Conservation (phyloP, 208 protist species). For the Acanthamoeba healyi region DNA sequence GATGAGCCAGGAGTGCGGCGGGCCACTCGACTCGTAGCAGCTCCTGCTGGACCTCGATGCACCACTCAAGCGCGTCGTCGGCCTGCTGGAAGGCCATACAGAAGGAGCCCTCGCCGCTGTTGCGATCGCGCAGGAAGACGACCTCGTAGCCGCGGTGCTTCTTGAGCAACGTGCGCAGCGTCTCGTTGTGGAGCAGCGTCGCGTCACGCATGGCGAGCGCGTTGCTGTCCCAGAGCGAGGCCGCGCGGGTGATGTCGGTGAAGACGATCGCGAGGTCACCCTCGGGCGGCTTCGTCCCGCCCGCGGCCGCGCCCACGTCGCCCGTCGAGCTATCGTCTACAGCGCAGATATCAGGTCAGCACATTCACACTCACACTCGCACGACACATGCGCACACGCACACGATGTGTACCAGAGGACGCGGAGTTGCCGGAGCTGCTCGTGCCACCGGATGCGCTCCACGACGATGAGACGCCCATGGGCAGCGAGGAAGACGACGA, state of each 20-base stretch:
- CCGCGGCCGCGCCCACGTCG: not conserved
- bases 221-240: conserved; percentile 58
- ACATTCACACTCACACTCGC: too few species aligned
- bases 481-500: not conserved
- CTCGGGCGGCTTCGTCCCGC: conserved; percentile 11
- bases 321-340: not conserved
- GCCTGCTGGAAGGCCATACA: conserved; percentile 74
- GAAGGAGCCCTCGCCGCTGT: conserved; percentile 76
- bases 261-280: conserved; percentile 63
- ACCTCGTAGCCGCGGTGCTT: conserved; percentile 60
- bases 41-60: conserved; percentile 53
- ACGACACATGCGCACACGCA: not conserved
- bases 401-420: not conserved
- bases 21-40: conserved; percentile 49
- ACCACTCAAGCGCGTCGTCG: conserved; percentile 40
- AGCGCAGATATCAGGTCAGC: too few species aligned
- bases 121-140: conserved; percentile 55
- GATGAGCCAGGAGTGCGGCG: conserved; percentile 38
- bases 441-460: not conserved
- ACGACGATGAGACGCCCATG: not conserved
- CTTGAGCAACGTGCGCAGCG: not conserved
- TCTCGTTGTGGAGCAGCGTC: conserved; percentile 54
- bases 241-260: conserved; percentile 59
- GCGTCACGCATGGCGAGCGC: conserved; percentile 14
- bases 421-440: not conserved